A percentile compares a stretch with the other conserved stretches of the same genome.
Evolutionary conservation across 257 asterid genomes (phyloP).

Genomic region (Jaltomata sinuosa): DNA sequence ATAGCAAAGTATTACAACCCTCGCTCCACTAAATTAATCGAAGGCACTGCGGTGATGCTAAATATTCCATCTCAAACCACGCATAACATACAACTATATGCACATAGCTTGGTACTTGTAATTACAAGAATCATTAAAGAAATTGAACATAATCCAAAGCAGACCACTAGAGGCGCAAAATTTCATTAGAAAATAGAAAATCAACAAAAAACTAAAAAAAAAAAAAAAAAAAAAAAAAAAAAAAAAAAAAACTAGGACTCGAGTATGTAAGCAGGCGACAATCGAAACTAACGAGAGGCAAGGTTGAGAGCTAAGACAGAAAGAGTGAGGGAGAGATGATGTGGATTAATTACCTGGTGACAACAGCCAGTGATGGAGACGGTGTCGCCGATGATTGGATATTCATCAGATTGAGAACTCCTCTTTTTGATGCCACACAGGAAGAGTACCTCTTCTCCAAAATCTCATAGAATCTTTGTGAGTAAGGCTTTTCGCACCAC

Average conservation of each 20-base stretch:
- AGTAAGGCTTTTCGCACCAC: slow-evolving; percentile 60
- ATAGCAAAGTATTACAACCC: background rate
- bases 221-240: no score
- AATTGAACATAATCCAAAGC: background rate
- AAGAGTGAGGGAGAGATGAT: background rate
- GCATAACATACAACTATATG: background rate
- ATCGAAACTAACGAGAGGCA: background rate
- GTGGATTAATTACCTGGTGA: no score
- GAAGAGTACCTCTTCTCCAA: slow-evolving; percentile 80
- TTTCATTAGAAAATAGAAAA: no score
- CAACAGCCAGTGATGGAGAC: no score
- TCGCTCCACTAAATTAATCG: background rate
- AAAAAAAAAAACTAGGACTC: background rate
- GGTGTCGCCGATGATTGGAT: no score
- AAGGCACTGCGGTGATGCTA: background rate
- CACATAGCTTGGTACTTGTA: background rate
- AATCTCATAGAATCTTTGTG: slow-evolving; percentile 68
- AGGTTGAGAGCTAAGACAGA: background rate
- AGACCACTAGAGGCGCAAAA: background rate
- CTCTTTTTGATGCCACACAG: slow-evolving; percentile 53
- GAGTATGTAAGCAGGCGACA: background rate
- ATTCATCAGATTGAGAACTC: background rate
- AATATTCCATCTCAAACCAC: background rate
- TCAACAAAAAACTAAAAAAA: no score
- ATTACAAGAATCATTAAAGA: background rate